phyloP scores from a whole-genome alignment of 768 basidiomycete species.

The Pleurotus citrinopileatus region DNA sequence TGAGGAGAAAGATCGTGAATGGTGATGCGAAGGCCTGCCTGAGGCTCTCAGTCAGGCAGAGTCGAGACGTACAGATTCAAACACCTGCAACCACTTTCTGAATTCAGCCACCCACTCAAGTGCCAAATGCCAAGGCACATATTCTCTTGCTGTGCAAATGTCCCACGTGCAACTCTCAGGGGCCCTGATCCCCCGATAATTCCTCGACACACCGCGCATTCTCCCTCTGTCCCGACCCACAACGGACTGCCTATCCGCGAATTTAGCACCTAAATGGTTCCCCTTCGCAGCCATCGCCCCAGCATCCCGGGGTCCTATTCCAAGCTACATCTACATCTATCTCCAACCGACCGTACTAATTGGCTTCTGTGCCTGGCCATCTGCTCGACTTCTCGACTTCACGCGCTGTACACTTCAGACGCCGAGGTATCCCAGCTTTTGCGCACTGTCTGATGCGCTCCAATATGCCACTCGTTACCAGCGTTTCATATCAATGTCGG shows the following conservation, averaged over 20 bases:
- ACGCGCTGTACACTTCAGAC: conserved; percentile 4
- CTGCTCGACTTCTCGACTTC: conserved; percentile 12
- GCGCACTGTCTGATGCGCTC: neutral
- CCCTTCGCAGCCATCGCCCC: too few relatives aligned
- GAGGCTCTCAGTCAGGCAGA: conserved; percentile 6
- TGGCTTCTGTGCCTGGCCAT: conserved; percentile 17
- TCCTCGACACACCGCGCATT: neutral
- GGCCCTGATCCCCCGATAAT: conserved; percentile 8
- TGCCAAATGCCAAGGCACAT: conserved; percentile 11
- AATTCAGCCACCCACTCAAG: conserved; percentile 3
- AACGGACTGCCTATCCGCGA: neutral
- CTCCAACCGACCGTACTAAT: neutral
- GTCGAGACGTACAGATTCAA: conserved; percentile 1
- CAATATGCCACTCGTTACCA: neutral
- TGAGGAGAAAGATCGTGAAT: neutral
- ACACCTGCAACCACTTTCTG: conserved; percentile 7
- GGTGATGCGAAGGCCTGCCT: neutral
- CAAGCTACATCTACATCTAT: too few relatives aligned
- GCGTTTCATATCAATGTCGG: neutral
- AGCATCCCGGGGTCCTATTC: too few relatives aligned
- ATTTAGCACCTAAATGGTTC: too few relatives aligned
- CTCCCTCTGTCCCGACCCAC: neutral
- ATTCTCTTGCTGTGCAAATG: conserved; percentile 7
- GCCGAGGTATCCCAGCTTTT: neutral
- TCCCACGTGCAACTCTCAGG: conserved; percentile 5